Evolutionary conservation across 106 monocot genomes (phyloP).

Genomic region (Chionographis japonica): DNA sequence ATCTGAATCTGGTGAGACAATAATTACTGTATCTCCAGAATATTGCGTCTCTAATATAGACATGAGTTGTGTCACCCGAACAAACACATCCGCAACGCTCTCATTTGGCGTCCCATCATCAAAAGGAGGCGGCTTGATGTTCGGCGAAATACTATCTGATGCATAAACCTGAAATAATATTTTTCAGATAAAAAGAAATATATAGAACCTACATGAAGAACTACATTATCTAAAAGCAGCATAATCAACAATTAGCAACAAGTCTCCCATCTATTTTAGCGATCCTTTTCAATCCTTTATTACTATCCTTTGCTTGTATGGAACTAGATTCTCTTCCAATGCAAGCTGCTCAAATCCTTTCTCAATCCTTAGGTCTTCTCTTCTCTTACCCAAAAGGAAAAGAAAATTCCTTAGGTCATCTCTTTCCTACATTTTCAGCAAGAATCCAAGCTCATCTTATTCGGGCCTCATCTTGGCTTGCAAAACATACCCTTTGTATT

Average conservation of each 20-base stretch:
- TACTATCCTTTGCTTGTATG: too few relatives aligned
- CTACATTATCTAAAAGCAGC: neutral
- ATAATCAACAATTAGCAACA: neutral
- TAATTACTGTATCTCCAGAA: constrained; percentile 70
- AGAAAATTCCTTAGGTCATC: too few relatives aligned
- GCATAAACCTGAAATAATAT: constrained; percentile 52
- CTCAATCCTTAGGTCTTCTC: too few relatives aligned
- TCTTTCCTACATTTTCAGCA: too few relatives aligned
- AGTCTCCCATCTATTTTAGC: too few relatives aligned
- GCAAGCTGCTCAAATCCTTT: too few relatives aligned
- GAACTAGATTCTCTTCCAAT: too few relatives aligned
- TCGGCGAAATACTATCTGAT: constrained; percentile 69
- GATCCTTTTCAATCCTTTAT: too few relatives aligned
- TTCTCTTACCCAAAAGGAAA: too few relatives aligned
- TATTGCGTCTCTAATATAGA: constrained; percentile 91
- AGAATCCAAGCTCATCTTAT: too few relatives aligned
- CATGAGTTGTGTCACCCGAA: constrained; percentile 82
- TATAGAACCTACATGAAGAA: neutral
- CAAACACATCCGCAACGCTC: constrained; percentile 90
- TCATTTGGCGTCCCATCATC: constrained; percentile 83
- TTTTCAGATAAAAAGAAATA: neutral
- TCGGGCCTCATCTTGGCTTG: too few relatives aligned
- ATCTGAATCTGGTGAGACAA: constrained; percentile 88
- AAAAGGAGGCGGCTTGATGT: constrained; percentile 77
- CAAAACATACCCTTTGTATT: too few relatives aligned